Percentiles rank a stretch among this genome's conserved stretches.
These are phyloP conservation scores for Microstegium vimineum DNA, from an alignment of 176 grass and related monocot species.

Conservation along the genomic window DNA sequence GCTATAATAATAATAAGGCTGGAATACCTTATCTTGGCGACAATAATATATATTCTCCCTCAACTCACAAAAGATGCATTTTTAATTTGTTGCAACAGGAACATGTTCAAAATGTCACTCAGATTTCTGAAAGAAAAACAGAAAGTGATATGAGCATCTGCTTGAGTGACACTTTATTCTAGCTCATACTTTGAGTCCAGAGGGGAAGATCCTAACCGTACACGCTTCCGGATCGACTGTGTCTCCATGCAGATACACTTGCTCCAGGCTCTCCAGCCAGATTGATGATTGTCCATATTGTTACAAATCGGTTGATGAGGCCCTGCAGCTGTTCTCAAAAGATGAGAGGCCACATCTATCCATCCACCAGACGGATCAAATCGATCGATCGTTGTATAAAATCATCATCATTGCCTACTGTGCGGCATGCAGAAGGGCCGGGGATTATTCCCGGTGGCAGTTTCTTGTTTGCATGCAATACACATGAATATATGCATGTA, in stretches of 20 bases:
- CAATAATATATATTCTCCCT: neutral
- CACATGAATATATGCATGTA: constrained; percentile 11
- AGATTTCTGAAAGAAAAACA: neutral
- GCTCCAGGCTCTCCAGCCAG: constrained; percentile 4
- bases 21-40: neutral
- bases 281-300: neutral
- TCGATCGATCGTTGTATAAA: constrained; percentile 18
- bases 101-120: neutral
- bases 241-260: neutral
- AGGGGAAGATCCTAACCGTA: constrained; percentile 53
- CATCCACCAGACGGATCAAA: constrained; percentile 8
- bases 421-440: neutral
- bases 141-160: neutral
- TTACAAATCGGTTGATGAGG: constrained; percentile 6
- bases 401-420: constrained; percentile 49
- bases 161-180: constrained; percentile 59
- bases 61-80: neutral
- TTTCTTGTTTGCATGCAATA: neutral
- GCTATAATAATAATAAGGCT: too few species aligned
- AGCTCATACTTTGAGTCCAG: constrained; percentile 45
- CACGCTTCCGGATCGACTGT: constrained; percentile 52
- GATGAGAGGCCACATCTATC: constrained; percentile 62
- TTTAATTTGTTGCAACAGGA: too few species aligned
- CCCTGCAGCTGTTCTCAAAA: constrained; percentile 32
- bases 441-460: neutral